Conservation (phyloP, 768 basidiomycete species). For the Trametes cingulata region DNA sequence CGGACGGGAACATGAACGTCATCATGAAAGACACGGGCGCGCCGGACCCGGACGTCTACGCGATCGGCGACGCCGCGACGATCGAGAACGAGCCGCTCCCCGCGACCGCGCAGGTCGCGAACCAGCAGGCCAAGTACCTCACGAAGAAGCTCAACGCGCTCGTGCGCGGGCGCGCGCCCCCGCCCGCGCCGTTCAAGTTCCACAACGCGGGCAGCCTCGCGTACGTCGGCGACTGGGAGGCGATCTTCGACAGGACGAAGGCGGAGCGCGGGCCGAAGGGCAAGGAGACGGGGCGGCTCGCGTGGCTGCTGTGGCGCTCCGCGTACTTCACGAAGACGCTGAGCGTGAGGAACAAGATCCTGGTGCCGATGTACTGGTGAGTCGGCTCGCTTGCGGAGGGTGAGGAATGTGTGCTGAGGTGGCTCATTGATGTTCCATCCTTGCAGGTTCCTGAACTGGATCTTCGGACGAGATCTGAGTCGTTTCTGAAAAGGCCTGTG, state of each 20-base stretch:
- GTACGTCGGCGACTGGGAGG: slow-evolving; percentile 82
- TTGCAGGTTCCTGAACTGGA: slow-evolving; percentile 73
- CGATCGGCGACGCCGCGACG: slow-evolving; percentile 76
- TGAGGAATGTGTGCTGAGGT: not conserved
- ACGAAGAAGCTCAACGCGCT: slow-evolving; percentile 66
- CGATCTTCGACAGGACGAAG: slow-evolving; percentile 69
- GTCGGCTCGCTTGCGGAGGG: slow-evolving; percentile 25
- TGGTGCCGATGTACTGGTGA: slow-evolving; percentile 68
- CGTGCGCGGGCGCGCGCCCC: slow-evolving; percentile 38
- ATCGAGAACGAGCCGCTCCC: slow-evolving; percentile 62
- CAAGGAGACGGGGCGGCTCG: slow-evolving; percentile 65
- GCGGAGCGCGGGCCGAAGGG: slow-evolving; percentile 45
- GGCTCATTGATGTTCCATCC: not conserved
- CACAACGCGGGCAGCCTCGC: slow-evolving; percentile 75
- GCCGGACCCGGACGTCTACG: slow-evolving; percentile 71
- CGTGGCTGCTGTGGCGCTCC: slow-evolving; percentile 80
- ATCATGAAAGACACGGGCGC: slow-evolving; percentile 49
- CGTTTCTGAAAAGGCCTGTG: slow-evolving; percentile 49
- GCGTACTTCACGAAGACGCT: slow-evolving; percentile 81
- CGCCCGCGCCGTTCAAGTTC: slow-evolving; percentile 62
- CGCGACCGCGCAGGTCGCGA: slow-evolving; percentile 87
- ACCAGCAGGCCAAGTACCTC: slow-evolving; percentile 73
- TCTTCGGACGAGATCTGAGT: slow-evolving; percentile 73
- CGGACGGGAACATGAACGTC: slow-evolving; percentile 63
- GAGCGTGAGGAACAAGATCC: slow-evolving; percentile 69